Evolutionary conservation across 164 flowering plant genomes (phyloP), one percentile per base, ranked within the genome.

Genomic region (Cinnamomum micranthum): DNA sequence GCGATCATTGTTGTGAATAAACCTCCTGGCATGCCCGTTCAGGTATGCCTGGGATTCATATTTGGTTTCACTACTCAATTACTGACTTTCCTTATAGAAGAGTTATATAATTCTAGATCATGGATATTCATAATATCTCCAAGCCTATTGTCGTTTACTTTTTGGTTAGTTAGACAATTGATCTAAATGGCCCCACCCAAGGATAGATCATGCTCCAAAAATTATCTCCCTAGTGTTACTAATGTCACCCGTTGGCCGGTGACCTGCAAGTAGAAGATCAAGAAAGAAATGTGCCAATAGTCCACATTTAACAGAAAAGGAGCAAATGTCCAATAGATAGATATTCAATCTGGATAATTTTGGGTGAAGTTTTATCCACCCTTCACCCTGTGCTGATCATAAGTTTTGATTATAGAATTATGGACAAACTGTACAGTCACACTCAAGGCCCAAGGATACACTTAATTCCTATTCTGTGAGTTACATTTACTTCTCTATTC

Each of bases 21-120:
- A 75, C 99, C 99, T 75, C 90, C 87, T 11, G 97, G 98, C 73
- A 81, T 95, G 88, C 92, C 99, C 62, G 99, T 95, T 78, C 99
- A 95, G 90, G 99, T 95, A 73, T 75, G 66, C 64, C 67, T 52
- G 35, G 71, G 15, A 1, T 55, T 59, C 25, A 10, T 77, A 11
- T 1, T 50, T 63, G n/a, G n/a, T 12, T 73, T 27, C 23, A 4
- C 65, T 51, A 65, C 24, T 2, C 27, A 23, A 22, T 19, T n/a
- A 75, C 68, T 65, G 35, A 22, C 70, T 51, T 64, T 69, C 55
- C 23, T 17, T 15, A 55, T 14, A 55, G 60, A 55, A 55, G n/a
- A 55, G 19, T 55, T 55, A 55, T 14, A 13, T 55, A 14, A 14
- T 55, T 19, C 60, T 55, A 55, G 60, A 19, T 55, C 60, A 55